phyloP scores from a whole-genome alignment of 129 eudicot genomes.

The Cynara cardunculus region DNA sequence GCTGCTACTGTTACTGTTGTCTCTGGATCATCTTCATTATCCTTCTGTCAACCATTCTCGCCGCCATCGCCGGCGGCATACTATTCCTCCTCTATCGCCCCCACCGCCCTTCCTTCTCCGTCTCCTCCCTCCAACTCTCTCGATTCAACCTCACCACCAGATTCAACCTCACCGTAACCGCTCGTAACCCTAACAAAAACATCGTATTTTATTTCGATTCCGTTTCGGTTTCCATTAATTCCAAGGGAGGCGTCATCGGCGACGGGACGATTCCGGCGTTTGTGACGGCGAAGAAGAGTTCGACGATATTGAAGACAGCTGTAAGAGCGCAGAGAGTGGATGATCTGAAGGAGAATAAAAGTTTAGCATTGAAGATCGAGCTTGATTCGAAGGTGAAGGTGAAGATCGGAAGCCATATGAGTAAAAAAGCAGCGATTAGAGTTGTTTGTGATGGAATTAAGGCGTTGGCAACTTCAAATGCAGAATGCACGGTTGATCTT shows the following conservation, averaged over 20 bases:
- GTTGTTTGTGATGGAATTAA: constrained; percentile 28
- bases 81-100: constrained; percentile 38
- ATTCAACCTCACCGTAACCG: constrained; percentile 18
- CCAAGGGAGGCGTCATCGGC: constrained; percentile 5
- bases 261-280: constrained; percentile 28
- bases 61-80: constrained; percentile 44
- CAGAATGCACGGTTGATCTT: constrained; percentile 32
- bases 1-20: constrained; percentile 51
- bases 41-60: constrained; percentile 37
- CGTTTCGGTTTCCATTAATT: background rate
- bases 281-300: constrained; percentile 19
- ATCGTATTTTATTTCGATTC: background rate
- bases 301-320: constrained; percentile 10
- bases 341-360: constrained; percentile 19
- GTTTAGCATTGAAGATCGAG: constrained; percentile 18
- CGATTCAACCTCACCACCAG: constrained; percentile 25
- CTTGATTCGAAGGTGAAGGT: constrained; percentile 33
- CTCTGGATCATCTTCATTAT: constrained; percentile 51
- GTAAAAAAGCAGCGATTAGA: constrained; percentile 16
- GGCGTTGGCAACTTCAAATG: background rate
- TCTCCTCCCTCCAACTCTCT: constrained; percentile 25
- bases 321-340: background rate
- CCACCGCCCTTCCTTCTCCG: constrained; percentile 29
- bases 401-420: constrained; percentile 22
- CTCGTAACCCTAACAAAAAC: constrained; percentile 18